phyloP scores from a whole-genome alignment of 2,329 filamentous ascomycete species.

The Pseudogymnoascus sp. region DNA sequence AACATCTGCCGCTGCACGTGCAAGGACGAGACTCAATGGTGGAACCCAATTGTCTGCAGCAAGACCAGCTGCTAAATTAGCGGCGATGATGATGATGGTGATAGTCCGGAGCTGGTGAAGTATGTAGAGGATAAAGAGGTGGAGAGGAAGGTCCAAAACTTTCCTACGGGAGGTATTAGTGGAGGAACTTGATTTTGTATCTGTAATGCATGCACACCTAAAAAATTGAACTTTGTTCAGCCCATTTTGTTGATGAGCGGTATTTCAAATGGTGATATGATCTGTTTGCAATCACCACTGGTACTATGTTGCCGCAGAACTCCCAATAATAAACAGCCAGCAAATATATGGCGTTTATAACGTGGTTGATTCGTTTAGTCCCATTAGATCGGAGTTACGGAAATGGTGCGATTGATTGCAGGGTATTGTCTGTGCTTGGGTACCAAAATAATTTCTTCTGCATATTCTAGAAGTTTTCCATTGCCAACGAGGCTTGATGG shows the following conservation, averaged over 20 bases:
- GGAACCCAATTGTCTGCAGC: slow-evolving; percentile 14
- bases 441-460: background rate
- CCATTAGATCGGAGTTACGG: background rate
- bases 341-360: too few species aligned
- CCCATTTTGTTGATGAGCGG: background rate
- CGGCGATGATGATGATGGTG: background rate
- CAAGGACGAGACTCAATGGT: slow-evolving; percentile 14
- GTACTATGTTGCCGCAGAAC: background rate
- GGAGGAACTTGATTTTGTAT: background rate
- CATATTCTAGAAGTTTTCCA: background rate
- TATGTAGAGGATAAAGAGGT: background rate
- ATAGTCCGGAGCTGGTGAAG: background rate
- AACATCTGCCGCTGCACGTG: slow-evolving; percentile 15
- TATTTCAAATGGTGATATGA: background rate
- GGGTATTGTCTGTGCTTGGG: background rate
- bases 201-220: background rate
- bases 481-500: background rate
- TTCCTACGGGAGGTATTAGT: background rate
- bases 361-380: too few species aligned
- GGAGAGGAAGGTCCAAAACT: background rate
- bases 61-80: slow-evolving; percentile 12
- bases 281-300: background rate
- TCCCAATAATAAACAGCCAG: background rate
- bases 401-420: background rate
- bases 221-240: background rate